These are phyloP conservation scores for Asterochloris sp. DNA, from an alignment of 139 green algal species.

Conservation along the genomic window DNA sequence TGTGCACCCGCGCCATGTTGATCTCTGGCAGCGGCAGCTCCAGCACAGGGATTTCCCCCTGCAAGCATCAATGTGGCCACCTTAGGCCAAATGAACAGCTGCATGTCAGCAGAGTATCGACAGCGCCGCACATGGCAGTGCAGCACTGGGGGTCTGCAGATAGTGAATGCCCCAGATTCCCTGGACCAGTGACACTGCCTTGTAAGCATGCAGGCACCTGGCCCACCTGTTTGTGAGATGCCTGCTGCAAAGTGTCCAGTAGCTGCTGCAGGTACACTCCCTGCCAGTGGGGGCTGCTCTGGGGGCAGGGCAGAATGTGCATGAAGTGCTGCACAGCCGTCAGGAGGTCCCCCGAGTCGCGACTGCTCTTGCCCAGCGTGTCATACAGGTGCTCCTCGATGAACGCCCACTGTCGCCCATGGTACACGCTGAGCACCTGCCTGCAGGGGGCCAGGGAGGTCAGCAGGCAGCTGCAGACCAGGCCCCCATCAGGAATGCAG, in stretches of 20 bases:
- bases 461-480: too few relatives aligned
- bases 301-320: constrained; percentile 53
- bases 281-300: constrained; percentile 56
- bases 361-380: constrained; percentile 62
- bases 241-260: constrained; percentile 33
- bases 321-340: constrained; percentile 62
- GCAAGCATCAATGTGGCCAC: not conserved
- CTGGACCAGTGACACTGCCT: not conserved
- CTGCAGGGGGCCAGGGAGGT: constrained; percentile 12
- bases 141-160: not conserved
- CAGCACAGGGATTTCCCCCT: constrained; percentile 35
- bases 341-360: constrained; percentile 43
- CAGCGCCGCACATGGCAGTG: not conserved
- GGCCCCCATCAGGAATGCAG: too few relatives aligned
- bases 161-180: constrained; percentile 13
- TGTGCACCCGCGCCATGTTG: constrained; percentile 40
- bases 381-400: constrained; percentile 91
- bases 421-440: constrained; percentile 72
- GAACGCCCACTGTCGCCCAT: constrained; percentile 57
- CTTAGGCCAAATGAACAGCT: not conserved
- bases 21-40: constrained; percentile 67
- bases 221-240: too few relatives aligned
- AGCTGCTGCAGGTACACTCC: constrained; percentile 72
- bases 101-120: not conserved
- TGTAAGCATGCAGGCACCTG: not conserved